Percentiles rank a stretch among this genome's conserved stretches.
phyloP scores from a whole-genome alignment of 495 filamentous ascomycete genomes.

The Evansstolkia leycettana region DNA sequence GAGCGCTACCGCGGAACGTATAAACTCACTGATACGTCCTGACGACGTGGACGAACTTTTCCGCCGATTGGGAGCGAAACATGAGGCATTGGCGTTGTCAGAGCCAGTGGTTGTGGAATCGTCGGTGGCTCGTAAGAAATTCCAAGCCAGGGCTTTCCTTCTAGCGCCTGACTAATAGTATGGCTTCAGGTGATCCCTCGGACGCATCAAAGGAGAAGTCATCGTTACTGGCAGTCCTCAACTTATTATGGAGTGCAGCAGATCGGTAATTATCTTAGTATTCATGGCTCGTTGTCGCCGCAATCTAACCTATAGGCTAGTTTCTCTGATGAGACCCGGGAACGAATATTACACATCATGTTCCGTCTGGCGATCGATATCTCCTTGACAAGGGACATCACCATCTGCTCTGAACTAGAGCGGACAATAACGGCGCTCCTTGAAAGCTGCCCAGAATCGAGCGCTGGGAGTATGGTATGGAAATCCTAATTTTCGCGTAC shows the following conservation, averaged over 20 bases:
- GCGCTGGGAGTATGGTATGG: slow-evolving; percentile 20
- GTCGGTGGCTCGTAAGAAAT: slow-evolving; percentile 10
- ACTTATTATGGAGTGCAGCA: slow-evolving; percentile 20
- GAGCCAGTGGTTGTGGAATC: slow-evolving; percentile 14
- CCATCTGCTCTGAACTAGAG: slow-evolving; percentile 31
- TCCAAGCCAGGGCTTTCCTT: too few relatives aligned
- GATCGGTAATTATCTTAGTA: slow-evolving; percentile 11
- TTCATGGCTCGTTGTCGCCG: not conserved
- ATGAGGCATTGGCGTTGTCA: slow-evolving; percentile 16
- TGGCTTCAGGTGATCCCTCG: slow-evolving; percentile 2
- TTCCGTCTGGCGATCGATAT: slow-evolving; percentile 51
- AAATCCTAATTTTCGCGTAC: not conserved
- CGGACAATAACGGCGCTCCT: slow-evolving; percentile 29
- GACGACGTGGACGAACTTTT: slow-evolving; percentile 24
- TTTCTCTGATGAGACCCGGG: slow-evolving; percentile 20
- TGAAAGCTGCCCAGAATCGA: slow-evolving; percentile 17
- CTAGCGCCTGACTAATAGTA: too few relatives aligned
- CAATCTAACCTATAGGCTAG: slow-evolving; percentile 6
- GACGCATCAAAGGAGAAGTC: slow-evolving; percentile 4
- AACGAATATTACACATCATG: slow-evolving; percentile 27
- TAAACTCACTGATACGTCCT: slow-evolving; percentile 18
- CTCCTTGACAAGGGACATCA: slow-evolving; percentile 29
- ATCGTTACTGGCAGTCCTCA: slow-evolving; percentile 18
- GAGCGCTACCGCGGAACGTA: slow-evolving; percentile 9
- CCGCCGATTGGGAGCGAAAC: slow-evolving; percentile 16